These are phyloP conservation scores for Leptoxyphium fumago DNA, from an alignment of 2,329 filamentous ascomycete species.

Conservation along the genomic window DNA sequence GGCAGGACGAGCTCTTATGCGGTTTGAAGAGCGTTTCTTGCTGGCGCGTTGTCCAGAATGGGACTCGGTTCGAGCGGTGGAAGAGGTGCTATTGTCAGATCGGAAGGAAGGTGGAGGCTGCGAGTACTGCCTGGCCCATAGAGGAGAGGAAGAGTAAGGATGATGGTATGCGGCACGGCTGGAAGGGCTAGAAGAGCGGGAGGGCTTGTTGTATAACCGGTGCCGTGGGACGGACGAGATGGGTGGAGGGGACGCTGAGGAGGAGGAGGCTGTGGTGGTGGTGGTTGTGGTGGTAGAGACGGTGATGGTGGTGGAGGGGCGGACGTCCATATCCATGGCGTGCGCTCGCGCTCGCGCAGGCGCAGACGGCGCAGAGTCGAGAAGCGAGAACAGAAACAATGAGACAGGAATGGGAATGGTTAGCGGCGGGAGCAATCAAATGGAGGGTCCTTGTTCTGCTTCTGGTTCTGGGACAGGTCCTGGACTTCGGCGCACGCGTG, in stretches of 20 bases:
- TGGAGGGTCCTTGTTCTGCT: no score
- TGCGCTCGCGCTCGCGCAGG: no score
- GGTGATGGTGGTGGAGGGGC: not conserved
- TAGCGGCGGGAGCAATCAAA: no score
- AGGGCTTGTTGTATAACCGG: not conserved
- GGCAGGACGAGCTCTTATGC: conserved; percentile 28
- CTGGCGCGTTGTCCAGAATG: not conserved
- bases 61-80: not conserved
- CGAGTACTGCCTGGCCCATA: not conserved
- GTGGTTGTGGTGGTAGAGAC: not conserved
- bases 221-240: not conserved
- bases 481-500: not conserved
- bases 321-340: no score
- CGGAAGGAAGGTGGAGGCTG: not conserved
- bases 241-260: not conserved
- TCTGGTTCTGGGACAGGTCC: no score
- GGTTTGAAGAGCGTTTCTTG: conserved; percentile 11
- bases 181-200: not conserved
- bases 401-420: no score
- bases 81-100: not conserved
- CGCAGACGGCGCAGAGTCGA: no score
- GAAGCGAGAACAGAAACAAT: no score
- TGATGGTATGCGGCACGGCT: not conserved
- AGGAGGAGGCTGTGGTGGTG: not conserved
- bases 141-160: not conserved